A percentile compares a stretch with the other conserved stretches of the same genome.
Conservation (phyloP, 83 land plant species). For the Thuja plicata region DNA sequence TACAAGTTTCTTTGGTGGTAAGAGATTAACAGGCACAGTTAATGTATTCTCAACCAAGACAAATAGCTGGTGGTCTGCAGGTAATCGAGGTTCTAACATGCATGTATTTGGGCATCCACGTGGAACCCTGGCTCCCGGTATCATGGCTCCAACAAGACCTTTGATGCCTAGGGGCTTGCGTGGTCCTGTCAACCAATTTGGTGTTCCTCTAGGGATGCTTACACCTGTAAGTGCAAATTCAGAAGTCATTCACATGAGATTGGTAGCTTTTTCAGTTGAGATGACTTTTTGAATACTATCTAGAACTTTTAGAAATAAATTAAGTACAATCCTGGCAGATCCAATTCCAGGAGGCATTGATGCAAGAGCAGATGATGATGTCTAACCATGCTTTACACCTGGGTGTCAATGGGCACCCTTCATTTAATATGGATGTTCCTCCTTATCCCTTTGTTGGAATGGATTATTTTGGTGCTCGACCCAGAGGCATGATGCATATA, state of each 20-base stretch:
- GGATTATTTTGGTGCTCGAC: neutral
- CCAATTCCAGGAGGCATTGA: slow-evolving; percentile 13
- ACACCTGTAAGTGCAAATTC: slow-evolving; percentile 12
- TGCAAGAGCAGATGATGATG: slow-evolving; percentile 13
- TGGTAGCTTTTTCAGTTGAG: neutral
- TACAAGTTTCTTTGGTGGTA: neutral
- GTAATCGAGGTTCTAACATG: neutral
- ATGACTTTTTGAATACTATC: neutral
- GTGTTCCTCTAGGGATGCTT: slow-evolving; percentile 9
- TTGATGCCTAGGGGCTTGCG: slow-evolving; percentile 8
- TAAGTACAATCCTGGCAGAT: slow-evolving; percentile 5
- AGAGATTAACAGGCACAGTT: neutral
- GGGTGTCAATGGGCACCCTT: neutral
- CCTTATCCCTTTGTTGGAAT: neutral
- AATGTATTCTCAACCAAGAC: neutral
- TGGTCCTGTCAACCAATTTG: slow-evolving; percentile 11
- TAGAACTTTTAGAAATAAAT: neutral
- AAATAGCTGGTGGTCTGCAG: neutral
- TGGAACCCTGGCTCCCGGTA: neutral
- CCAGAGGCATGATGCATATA: slow-evolving; percentile 6
- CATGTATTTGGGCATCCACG: neutral
- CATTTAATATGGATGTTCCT: slow-evolving; percentile 1
- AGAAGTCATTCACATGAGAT: neutral
- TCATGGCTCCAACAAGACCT: slow-evolving; percentile 13
- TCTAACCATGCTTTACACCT: slow-evolving; percentile 3